phyloP scores from a whole-genome alignment of 75 land plant species.

The Chamaecyparis obtusa region DNA sequence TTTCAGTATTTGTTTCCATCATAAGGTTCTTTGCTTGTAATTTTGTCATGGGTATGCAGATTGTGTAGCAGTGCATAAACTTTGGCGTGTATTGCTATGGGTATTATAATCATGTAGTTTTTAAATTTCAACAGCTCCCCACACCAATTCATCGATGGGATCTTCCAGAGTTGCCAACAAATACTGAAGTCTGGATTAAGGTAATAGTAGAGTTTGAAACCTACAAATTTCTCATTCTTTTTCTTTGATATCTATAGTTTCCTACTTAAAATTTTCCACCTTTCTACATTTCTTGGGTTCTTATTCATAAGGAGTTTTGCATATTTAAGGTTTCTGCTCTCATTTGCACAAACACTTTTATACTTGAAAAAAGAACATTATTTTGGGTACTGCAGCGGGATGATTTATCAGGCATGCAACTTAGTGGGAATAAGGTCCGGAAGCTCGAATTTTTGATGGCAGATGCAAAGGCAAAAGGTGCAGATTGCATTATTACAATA shows the following conservation, averaged over 20 bases:
- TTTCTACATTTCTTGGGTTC: not conserved
- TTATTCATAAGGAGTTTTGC: not conserved
- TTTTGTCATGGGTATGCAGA: not conserved
- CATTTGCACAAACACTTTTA: not conserved
- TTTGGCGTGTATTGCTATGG: constrained; percentile 10
- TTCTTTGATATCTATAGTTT: not conserved
- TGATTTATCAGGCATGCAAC: constrained; percentile 98
- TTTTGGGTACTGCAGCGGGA: constrained; percentile 67
- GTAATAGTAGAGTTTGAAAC: constrained; percentile 25
- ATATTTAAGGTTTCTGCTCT: not conserved
- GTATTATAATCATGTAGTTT: constrained; percentile 13
- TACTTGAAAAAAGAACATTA: not conserved
- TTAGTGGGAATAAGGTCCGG: constrained; percentile 98
- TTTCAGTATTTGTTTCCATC: not conserved
- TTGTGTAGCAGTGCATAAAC: constrained; percentile 1
- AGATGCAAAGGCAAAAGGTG: constrained; percentile 80
- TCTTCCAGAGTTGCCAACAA: constrained; percentile 75
- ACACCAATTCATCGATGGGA: constrained; percentile 97
- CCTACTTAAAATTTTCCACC: not conserved
- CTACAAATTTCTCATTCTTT: not conserved
- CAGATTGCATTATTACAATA: constrained; percentile 93
- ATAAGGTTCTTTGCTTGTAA: not conserved
- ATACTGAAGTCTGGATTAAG: constrained; percentile 91
- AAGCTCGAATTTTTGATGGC: constrained; percentile 97
- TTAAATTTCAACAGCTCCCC: constrained; percentile 49